A percentile compares a stretch with the other conserved stretches of the same genome.
phyloP scores from a whole-genome alignment of 306 rosid species.

The Medicago arabica region DNA sequence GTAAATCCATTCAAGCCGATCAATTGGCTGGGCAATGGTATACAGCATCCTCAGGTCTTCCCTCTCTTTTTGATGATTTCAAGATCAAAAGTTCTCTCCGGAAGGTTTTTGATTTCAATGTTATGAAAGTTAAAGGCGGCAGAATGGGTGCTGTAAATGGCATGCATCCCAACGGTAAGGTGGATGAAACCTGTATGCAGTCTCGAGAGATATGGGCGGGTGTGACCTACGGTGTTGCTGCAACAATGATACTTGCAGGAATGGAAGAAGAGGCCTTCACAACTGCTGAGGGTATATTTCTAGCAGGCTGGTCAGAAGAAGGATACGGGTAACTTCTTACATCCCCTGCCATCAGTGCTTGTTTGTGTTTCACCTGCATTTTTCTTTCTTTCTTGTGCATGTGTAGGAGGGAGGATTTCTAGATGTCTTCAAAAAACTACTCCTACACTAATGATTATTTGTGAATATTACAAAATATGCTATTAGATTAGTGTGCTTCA shows the following conservation, averaged over 20 bases:
- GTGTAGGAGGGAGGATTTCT: conserved; percentile 18
- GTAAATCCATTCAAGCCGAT: conserved; percentile 97
- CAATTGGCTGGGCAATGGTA: conserved; percentile 99
- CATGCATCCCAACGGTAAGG: conserved; percentile 92
- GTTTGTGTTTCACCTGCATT: conserved; percentile 14
- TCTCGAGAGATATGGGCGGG: conserved; percentile 99
- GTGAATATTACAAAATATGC: conserved; percentile 2
- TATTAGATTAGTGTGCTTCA: conserved; percentile 1
- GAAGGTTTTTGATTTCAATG: conserved; percentile 87
- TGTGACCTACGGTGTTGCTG: conserved; percentile 93
- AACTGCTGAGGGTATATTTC: conserved; percentile 90
- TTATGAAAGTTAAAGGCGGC: conserved; percentile 93
- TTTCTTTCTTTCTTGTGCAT: neutral
- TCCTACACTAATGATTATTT: conserved; percentile 1
- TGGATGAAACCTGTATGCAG: conserved; percentile 99
- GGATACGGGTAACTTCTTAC: conserved; percentile 84
- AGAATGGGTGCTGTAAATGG: conserved; percentile 99
- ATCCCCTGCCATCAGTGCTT: conserved; percentile 14
- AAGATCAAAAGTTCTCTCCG: conserved; percentile 79
- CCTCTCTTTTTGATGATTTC: conserved; percentile 79
- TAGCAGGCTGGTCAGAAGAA: conserved; percentile 96
- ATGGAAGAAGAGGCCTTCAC: conserved; percentile 91
- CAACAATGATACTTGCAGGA: conserved; percentile 93
- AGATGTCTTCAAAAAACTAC: neutral
- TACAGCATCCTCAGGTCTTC: conserved; percentile 90